These are phyloP conservation scores for Paraconiothyrium sp. DNA, from an alignment of 2,329 filamentous ascomycete genomes.

Conservation along the genomic window DNA sequence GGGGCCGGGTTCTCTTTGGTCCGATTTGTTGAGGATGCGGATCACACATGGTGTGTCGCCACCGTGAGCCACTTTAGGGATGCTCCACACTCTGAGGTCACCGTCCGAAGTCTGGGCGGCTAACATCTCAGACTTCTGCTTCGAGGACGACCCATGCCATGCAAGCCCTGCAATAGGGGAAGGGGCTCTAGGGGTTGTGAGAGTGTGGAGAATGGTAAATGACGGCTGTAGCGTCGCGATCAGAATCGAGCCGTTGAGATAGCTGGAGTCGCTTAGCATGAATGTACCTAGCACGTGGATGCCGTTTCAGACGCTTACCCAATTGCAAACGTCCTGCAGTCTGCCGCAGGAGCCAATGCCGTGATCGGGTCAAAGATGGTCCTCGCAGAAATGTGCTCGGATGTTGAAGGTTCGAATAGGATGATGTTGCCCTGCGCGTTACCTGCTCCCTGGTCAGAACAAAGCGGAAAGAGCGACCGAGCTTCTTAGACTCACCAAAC, in stretches of 20 bases:
- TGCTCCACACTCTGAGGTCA: slow-evolving; percentile 94
- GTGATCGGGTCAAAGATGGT: slow-evolving; percentile 97
- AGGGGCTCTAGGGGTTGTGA: slow-evolving; percentile 83
- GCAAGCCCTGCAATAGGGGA: slow-evolving; percentile 87
- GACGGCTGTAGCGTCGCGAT: slow-evolving; percentile 88
- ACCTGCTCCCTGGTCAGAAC: slow-evolving; percentile 62
- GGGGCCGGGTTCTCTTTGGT: slow-evolving; percentile 75
- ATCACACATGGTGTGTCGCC: slow-evolving; percentile 86
- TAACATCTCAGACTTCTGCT: slow-evolving; percentile 97
- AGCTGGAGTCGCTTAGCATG: slow-evolving; percentile 63
- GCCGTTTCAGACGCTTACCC: slow-evolving; percentile 67
- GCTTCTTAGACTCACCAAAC: slow-evolving; percentile 73
- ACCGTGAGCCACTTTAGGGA: slow-evolving; percentile 78
- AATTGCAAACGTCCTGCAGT: slow-evolving; percentile 95
- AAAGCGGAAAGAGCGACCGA: slow-evolving; percentile 19
- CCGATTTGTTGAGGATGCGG: slow-evolving; percentile 81
- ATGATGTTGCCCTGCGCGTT: slow-evolving; percentile 94
- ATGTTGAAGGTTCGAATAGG: slow-evolving; percentile 90
- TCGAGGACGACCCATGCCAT: slow-evolving; percentile 96
- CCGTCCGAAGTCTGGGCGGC: slow-evolving; percentile 92
- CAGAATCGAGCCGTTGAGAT: slow-evolving; percentile 92
- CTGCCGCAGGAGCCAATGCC: slow-evolving; percentile 85
- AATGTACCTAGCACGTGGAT: slow-evolving; percentile 9
- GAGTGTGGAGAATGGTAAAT: slow-evolving; percentile 92
- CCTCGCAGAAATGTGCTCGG: slow-evolving; percentile 88